Percentiles rank a stretch among this genome's conserved stretches.
Conservation (phyloP, 352 stramenopile genomes). For the Phytophthora palmivora region DNA sequence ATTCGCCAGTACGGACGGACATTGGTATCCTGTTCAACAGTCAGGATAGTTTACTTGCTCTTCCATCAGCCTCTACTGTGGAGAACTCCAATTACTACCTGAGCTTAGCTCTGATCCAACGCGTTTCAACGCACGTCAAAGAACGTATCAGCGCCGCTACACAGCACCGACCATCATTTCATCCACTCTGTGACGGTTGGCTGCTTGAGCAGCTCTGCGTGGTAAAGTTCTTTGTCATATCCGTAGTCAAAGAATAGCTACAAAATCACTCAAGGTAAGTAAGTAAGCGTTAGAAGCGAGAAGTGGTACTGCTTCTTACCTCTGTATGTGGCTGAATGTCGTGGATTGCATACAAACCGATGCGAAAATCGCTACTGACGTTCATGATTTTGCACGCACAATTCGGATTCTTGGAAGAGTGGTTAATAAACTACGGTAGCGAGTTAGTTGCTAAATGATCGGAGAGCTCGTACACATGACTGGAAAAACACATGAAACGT, state of each 20-base stretch:
- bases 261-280: neutral
- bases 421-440: conserved; percentile 90
- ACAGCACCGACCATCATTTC: conserved; percentile 33
- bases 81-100: too few species aligned
- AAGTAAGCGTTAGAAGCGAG: neutral
- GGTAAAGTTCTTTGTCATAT: conserved; percentile 76
- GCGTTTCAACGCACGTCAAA: conserved; percentile 6
- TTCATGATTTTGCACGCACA: conserved; percentile 91
- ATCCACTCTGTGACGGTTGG: conserved; percentile 76
- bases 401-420: conserved; percentile 83
- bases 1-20: too few species aligned
- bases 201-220: conserved; percentile 65
- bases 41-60: neutral
- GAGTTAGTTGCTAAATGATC: conserved; percentile 2
- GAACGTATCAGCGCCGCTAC: neutral
- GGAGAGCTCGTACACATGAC: too few species aligned
- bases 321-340: conserved; percentile 91
- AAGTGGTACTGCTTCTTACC: conserved; percentile 36
- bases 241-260: conserved; percentile 91
- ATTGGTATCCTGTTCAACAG: too few species aligned
- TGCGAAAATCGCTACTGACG: conserved; percentile 93
- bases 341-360: conserved; percentile 92
- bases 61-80: too few species aligned
- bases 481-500: conserved; percentile 16
- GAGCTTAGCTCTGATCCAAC: too few species aligned